Base-by-base conservation (phyloP, 2,329 filamentous ascomycete species). In the Niveomyces coronatus region DNA sequence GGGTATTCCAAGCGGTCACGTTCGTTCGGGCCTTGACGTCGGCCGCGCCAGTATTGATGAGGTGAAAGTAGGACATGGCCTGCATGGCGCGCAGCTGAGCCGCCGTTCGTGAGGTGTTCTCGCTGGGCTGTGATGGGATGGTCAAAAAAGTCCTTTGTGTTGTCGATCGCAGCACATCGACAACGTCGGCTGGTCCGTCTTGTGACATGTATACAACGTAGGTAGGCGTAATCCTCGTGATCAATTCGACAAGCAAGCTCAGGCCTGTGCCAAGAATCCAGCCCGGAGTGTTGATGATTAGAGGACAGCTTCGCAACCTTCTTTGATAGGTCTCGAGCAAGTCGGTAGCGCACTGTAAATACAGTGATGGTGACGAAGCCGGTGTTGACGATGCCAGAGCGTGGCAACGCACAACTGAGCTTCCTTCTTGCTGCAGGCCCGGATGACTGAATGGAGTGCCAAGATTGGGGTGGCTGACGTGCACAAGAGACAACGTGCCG, bases 61-160 rank as follows among this genome's bases (percentile, higher is more conserved):
- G 46, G 52, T 89, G 85, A 50, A 89, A 85, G 49, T 88, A 89
- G 0, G 82, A 79, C 68, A 86, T 79, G n/a, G 70, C 75, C 47
- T 87, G 82, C 80, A 89, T 86, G 5, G 71, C 70, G 35, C 82
- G 65, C 3, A 85, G 57, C 44, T 88, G 77, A 0, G 74, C 68
- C 0, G 81, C 70, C 9, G 78, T 82, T 26, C 79, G 65, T 3
- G 70, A 62, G 1, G 65, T 65, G 28, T 65, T 64, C 28, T 76
- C 70, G n/a, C 65, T 66, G 8, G 67, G 56, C 47, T 79, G 71
- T 1, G 80, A 79, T 5, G 78, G 71, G 4, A 86, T 59, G 5
- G 65, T 62, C 27, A 63, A 58, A 31, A 82, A 64, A 0, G 50
- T 48, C 5, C 58, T 59, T 16, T 52, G 59, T 20, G 63, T 67